Evolutionary conservation across 1,284 basidiomycete genomes (phyloP), one percentile per base, ranked within the genome.

Genomic region (Hortiboletus rubellus): DNA sequence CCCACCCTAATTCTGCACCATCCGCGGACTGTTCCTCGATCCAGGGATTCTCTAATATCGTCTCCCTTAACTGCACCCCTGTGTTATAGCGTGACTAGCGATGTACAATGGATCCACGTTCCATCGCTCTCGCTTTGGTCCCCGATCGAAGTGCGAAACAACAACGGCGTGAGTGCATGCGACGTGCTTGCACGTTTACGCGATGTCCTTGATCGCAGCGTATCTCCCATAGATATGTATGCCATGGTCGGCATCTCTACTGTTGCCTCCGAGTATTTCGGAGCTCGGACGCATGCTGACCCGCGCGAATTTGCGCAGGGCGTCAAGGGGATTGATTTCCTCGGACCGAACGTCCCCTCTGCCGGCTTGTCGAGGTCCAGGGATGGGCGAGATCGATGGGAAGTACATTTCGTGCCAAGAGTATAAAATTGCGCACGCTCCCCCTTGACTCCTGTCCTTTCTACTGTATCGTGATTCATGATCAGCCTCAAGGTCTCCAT

Each of bases 241-340:
- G n/a, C 60, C 36, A 55, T 72, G 58, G 71, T 66, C 53, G 60
- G 62, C 62, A 10, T 46, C 46, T 57, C 50, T 41, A 56, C 55
- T 55, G 59, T 47, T 52, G 68, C 60, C 58, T 62, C 69, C 54
- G 68, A 69, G 31, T 74, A 59, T 24, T 74, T 72, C 56, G 58
- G 65, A 59, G 64, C 57, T 46, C 55, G 71, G 60, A 62, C 68
- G 8, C 41, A 18, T 52, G 52, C 68, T 64, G 72, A 72, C 58
- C 69, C 66, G 65, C 61, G 70, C 62, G 69, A 74, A 68, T 71
- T 59, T 63, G 68, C 60, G 60, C 69, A 74, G 61, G 69, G 69
- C 7, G 53, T 71, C 37, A 73, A 73, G 65, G 62, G 71, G 61
- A 54, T 71, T 41, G 69, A 71, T 59, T 68, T 73, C 60, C 71